These are phyloP conservation scores for Marasmius sp. DNA, from an alignment of 1,284 basidiomycete species.

Conservation along the genomic window DNA sequence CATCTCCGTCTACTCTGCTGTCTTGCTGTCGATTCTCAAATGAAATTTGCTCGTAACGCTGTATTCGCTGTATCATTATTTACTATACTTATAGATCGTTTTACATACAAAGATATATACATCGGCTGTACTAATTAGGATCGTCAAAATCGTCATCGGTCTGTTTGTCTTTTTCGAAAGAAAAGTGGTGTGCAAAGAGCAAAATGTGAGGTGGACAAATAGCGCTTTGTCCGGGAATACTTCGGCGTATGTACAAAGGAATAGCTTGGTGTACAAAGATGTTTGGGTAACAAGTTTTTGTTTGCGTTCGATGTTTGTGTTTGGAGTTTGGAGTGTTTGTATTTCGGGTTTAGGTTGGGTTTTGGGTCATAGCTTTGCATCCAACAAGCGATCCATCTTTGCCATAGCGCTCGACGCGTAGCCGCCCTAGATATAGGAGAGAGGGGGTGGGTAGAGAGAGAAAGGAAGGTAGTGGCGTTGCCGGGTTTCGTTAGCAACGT, in stretches of 20 bases:
- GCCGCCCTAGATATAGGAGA: slow-evolving; percentile 34
- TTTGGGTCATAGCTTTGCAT: slow-evolving; percentile 22
- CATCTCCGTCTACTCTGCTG: neutral
- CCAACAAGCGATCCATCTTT: slow-evolving; percentile 56
- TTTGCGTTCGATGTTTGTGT: neutral
- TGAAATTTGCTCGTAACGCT: neutral
- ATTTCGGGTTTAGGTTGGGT: neutral
- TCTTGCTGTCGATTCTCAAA: neutral
- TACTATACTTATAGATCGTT: neutral
- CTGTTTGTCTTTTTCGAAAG: neutral
- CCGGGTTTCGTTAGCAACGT: too few relatives aligned
- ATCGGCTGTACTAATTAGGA: too few relatives aligned
- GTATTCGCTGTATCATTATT: neutral
- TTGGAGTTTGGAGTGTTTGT: neutral
- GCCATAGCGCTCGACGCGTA: slow-evolving; percentile 54
- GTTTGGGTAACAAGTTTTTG: neutral
- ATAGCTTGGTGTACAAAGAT: too few relatives aligned
- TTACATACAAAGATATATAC: too few relatives aligned
- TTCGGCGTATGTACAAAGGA: neutral
- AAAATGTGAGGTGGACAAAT: neutral
- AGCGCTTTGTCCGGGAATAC: neutral
- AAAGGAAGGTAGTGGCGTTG: neutral
- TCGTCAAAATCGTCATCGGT: neutral
- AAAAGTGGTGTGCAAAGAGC: too few relatives aligned
- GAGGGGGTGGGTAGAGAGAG: too few relatives aligned